These are phyloP conservation scores for Begonia masoniana DNA, from an alignment of 306 rosid species.

Conservation along the genomic window DNA sequence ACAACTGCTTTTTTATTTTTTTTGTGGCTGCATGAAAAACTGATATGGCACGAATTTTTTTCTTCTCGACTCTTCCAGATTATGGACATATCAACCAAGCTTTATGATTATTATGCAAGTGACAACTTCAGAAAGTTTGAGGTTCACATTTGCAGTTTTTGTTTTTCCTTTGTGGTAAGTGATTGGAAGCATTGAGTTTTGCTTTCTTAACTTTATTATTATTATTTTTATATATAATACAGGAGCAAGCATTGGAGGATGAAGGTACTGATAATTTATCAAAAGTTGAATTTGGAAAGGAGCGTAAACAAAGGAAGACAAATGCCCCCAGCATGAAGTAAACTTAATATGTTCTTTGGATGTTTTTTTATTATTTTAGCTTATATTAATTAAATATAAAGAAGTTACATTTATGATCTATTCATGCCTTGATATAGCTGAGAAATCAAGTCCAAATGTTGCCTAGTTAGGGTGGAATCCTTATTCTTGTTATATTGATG, in stretches of 20 bases:
- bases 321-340: conserved; percentile 12
- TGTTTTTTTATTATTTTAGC: background rate
- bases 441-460: background rate
- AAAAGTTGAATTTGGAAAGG: conserved; percentile 13
- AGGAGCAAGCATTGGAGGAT: conserved; percentile 10
- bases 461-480: background rate
- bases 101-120: conserved; percentile 37
- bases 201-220: background rate
- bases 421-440: background rate
- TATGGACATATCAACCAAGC: conserved; percentile 46
- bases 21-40: background rate
- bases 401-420: background rate
- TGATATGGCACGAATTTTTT: too few species aligned
- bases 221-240: background rate
- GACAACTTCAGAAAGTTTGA: conserved; percentile 26
- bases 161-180: too few species aligned
- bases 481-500: background rate
- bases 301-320: conserved; percentile 19
- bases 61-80: conserved; percentile 25
- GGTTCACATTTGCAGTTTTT: background rate
- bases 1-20: background rate
- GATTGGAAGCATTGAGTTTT: background rate
- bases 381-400: background rate
- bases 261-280: conserved; percentile 13
- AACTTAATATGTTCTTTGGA: background rate